Base-by-base conservation (phyloP, 495 filamentous ascomycete species). In the Usnea hakonensis region DNA sequence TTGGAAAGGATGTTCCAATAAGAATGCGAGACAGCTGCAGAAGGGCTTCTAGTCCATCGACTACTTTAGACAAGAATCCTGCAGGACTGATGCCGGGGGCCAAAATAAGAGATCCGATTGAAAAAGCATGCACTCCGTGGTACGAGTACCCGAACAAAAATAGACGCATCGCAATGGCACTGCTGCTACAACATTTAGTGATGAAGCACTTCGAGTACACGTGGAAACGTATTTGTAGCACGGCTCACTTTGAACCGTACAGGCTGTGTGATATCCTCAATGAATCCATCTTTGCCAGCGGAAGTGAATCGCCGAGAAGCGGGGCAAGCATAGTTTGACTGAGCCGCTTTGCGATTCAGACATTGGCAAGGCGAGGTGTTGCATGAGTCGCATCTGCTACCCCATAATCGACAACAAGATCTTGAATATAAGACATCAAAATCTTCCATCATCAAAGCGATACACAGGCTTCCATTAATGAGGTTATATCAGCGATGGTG, bases 291-390 rank as follows among this genome's bases (percentile, higher is more conserved):
- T 52, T 14, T 50, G 46, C 23, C 26, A 5, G 38, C 17, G 46
- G 23, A 16, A 52, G 17, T 35, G 21, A 57, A 21, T 32, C 46
- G 60, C 37, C 38, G 53, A 56, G 53, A 57, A 43, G 41, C 28
- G 37, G 57, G 57, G 57, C 33, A 30, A 50, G 17, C 32, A 37
- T 4, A 2, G 3, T 52, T 32, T 33, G 16, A 16, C 28, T 32
- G 23, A 40, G 46, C 36, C 35, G 36, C 46, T 33, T 50, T 33
- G 33, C 60, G 60, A 56, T 23, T 62, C 60, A 37, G 10, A 43
- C 5, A 37, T 17, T 30, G 43, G 40, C 26, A 32, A 23, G n/a
- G 23, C 33, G 36, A 62, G 37, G 16, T 30, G 23, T 28, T 36
- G 19, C 50, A 33, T 46, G 60, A 62, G 10, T 62, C 52, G 60